These are phyloP conservation scores for Nakazawaea ernobii DNA, from an alignment of 805 yeast species.

Conservation along the genomic window DNA sequence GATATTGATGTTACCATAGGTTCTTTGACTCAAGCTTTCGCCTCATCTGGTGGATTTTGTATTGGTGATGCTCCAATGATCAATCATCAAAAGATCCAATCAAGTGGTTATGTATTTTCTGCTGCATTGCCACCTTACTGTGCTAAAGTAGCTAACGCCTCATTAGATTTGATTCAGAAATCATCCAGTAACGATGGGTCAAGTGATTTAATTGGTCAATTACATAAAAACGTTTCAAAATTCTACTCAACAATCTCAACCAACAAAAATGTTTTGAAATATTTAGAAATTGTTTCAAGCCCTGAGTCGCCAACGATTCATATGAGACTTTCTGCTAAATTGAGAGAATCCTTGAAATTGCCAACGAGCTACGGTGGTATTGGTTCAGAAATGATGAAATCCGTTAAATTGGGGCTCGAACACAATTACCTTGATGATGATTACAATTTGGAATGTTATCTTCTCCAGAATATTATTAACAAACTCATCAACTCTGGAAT, in stretches of 20 bases:
- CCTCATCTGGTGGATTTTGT: constrained; percentile 90
- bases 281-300: constrained; percentile 49
- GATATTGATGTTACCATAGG: constrained; percentile 86
- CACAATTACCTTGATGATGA: constrained; percentile 33
- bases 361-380: constrained; percentile 47
- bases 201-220: constrained; percentile 24
- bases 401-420: constrained; percentile 38
- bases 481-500: constrained; percentile 45
- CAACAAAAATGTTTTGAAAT: constrained; percentile 29
- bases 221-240: constrained; percentile 34
- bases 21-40: constrained; percentile 74
- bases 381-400: constrained; percentile 32
- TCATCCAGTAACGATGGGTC: constrained; percentile 28
- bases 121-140: constrained; percentile 93
- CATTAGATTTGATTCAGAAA: constrained; percentile 43
- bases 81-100: constrained; percentile 86
- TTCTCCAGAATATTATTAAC: constrained; percentile 66
- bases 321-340: constrained; percentile 45
- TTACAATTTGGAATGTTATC: constrained; percentile 48
- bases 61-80: constrained; percentile 81
- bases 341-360: constrained; percentile 37
- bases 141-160: constrained; percentile 58
- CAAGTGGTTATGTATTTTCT: constrained; percentile 86
- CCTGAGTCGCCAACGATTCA: constrained; percentile 65
- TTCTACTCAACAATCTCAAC: constrained; percentile 36